Evolutionary conservation across 208 protist genomes (phyloP).

Genomic region (Trypanosoma conorhini): DNA sequence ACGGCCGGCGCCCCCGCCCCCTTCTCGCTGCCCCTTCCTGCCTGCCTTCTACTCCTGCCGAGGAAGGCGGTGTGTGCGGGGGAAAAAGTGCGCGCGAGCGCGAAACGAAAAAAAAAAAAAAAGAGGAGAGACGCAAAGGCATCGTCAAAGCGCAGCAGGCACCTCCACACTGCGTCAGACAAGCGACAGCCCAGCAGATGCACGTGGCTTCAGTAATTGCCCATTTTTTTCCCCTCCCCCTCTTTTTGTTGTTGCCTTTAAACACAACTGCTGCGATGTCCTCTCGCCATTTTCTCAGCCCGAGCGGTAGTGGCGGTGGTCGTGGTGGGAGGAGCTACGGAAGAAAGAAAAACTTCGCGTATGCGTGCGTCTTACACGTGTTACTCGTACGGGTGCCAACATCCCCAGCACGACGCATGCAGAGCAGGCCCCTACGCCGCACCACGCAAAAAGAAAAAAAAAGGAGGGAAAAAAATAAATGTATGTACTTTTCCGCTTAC

Average conservation of each 20-base stretch:
- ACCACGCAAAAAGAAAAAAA: slow-evolving; percentile 20
- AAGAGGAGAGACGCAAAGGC: slow-evolving; percentile 1
- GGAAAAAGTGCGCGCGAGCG: background rate
- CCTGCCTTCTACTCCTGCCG: background rate
- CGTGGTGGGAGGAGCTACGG: background rate
- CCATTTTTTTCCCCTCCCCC: too few relatives aligned
- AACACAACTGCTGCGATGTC: background rate
- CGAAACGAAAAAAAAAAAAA: background rate
- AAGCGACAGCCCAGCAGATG: background rate
- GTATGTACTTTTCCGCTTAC: background rate
- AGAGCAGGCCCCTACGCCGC: background rate
- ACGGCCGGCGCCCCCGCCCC: too few relatives aligned
- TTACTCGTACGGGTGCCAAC: background rate
- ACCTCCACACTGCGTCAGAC: background rate
- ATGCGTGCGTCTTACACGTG: background rate
- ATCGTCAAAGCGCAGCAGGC: background rate
- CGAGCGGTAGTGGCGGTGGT: too few relatives aligned
- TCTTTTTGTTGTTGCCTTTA: background rate
- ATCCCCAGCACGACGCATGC: background rate
- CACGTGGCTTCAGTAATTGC: too few relatives aligned
- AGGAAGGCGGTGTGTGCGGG: background rate
- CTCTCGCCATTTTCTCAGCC: background rate
- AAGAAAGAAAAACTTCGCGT: background rate
- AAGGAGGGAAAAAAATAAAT: background rate
- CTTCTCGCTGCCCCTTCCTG: background rate